Conservation (phyloP, 805 yeast species). For the Wickerhamiella vanderwaltii region DNA sequence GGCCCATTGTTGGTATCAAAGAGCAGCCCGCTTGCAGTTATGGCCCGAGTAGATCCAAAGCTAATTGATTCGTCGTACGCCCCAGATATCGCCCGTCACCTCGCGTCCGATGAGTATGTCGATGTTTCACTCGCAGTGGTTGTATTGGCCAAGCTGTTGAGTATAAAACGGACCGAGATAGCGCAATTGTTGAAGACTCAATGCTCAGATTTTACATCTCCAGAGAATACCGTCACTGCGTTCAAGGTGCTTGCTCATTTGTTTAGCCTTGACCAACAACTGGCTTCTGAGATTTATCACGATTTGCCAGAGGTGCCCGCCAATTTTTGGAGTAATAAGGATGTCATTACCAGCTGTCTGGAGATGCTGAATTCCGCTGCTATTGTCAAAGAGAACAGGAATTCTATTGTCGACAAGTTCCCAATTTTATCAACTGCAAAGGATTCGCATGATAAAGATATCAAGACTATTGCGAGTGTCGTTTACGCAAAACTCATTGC, state of each 20-base stretch:
- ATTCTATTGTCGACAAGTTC: conserved; percentile 21
- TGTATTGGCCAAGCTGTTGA: conserved; percentile 8
- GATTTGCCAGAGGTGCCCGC: conserved; percentile 13
- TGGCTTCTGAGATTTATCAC: conserved; percentile 23
- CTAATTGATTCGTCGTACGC: conserved; percentile 3
- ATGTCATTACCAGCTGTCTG: conserved; percentile 22
- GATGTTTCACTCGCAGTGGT: conserved; percentile 10
- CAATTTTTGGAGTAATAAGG: conserved; percentile 17
- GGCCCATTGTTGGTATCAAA: conserved; percentile 1
- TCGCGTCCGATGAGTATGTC: conserved; percentile 5
- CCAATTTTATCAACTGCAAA: conserved; percentile 20
- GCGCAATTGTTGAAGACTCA: conserved; percentile 5
- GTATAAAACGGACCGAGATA: not conserved
- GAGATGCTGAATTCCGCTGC: conserved; percentile 28
- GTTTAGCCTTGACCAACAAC: conserved; percentile 22
- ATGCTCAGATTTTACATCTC: conserved; percentile 1
- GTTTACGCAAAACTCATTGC: conserved; percentile 27
- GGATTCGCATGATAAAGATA: conserved; percentile 16
- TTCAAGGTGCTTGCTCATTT: conserved; percentile 23
- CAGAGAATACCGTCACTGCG: not conserved
- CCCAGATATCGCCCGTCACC: conserved; percentile 9
- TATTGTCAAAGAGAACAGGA: conserved; percentile 24
- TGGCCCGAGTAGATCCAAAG: conserved; percentile 9
- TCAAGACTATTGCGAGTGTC: conserved; percentile 25
- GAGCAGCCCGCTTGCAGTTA: conserved; percentile 11